Evolutionary conservation across 495 filamentous ascomycete genomes (phyloP).

Genomic region (Tuber indicum): DNA sequence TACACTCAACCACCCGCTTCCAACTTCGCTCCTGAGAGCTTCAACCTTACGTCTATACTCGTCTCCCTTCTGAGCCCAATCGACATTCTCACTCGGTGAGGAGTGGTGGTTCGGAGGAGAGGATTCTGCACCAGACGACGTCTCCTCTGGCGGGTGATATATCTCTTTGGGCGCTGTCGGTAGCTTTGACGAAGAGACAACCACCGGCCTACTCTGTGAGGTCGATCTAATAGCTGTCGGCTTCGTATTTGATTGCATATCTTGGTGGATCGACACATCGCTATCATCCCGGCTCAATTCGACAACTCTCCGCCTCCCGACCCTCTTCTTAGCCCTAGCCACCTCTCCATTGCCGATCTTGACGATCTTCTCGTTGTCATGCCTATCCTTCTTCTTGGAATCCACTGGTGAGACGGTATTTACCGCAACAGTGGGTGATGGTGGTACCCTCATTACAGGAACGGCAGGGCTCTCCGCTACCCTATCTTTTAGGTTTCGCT

Average conservation of each 20-base stretch:
- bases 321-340: conserved; percentile 49
- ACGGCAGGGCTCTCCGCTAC: conserved; percentile 64
- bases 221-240: background rate
- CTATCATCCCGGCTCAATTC: conserved; percentile 39
- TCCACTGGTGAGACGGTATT: conserved; percentile 58
- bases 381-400: conserved; percentile 50
- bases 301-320: conserved; percentile 67
- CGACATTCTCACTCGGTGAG: conserved; percentile 47
- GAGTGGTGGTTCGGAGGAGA: conserved; percentile 43
- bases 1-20: conserved; percentile 75
- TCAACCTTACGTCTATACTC: conserved; percentile 79
- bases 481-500: conserved; percentile 76
- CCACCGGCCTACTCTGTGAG: conserved; percentile 42
- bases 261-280: conserved; percentile 15
- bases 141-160: conserved; percentile 39
- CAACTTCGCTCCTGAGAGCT: conserved; percentile 72
- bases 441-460: conserved; percentile 64
- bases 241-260: conserved; percentile 10
- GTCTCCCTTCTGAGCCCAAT: conserved; percentile 67
- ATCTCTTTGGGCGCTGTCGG: conserved; percentile 45
- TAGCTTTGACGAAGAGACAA: conserved; percentile 46
- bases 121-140: conserved; percentile 42
- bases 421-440: conserved; percentile 55
- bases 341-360: conserved; percentile 44
- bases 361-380: conserved; percentile 49